Evolutionary conservation across 306 rosid species (phyloP).

Genomic region (Cucurbita maxima): DNA sequence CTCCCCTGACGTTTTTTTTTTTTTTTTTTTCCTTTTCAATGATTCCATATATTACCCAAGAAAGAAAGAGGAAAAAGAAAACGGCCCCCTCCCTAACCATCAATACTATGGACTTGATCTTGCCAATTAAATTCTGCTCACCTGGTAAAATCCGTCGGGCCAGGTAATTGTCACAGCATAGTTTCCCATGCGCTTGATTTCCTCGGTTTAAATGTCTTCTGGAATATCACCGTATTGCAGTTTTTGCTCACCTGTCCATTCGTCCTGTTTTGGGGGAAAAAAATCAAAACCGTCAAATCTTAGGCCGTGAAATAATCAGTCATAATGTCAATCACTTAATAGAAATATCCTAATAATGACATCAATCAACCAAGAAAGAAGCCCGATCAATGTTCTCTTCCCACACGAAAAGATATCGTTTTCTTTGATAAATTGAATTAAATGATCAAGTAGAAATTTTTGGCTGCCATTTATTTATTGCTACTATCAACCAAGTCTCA

Average conservation of each 20-base stretch:
- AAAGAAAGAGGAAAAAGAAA: not conserved
- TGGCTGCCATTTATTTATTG: not conserved
- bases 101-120: not conserved
- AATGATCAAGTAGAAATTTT: constrained; percentile 4
- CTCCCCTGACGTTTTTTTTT: not conserved
- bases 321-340: not conserved
- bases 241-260: constrained; percentile 93
- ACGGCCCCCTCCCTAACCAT: not conserved
- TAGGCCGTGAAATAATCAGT: not conserved
- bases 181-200: constrained; percentile 90
- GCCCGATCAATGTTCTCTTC: constrained; percentile 12
- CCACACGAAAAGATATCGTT: constrained; percentile 17
- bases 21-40: not conserved
- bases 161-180: constrained; percentile 85
- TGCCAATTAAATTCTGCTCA: constrained; percentile 11
- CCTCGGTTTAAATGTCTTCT: constrained; percentile 82
- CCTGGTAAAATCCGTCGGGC: constrained; percentile 96
- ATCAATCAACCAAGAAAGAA: constrained; percentile 1
- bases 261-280: constrained; percentile 47
- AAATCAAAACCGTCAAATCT: constrained; percentile 9
- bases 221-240: constrained; percentile 68
- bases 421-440: constrained; percentile 6
- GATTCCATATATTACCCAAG: not conserved
- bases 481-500: constrained; percentile 5
- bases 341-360: not conserved